A percentile compares a stretch with the other conserved stretches of the same genome.
These are phyloP conservation scores for Stephania cephalantha DNA, from an alignment of 164 flowering plant species.

Conservation along the genomic window DNA sequence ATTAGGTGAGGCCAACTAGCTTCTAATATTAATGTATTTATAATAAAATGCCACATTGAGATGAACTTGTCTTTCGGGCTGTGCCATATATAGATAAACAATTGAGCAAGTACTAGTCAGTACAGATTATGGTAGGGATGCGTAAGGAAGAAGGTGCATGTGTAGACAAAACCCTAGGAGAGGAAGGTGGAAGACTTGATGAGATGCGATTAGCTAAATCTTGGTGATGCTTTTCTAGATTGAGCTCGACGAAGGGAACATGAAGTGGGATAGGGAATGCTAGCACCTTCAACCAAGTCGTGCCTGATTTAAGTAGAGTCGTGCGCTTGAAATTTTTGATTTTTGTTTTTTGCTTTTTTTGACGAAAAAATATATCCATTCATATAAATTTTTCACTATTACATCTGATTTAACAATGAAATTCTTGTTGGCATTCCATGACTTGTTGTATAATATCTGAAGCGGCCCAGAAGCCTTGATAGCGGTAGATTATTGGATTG, in stretches of 20 bases:
- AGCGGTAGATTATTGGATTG: neutral
- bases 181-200: neutral
- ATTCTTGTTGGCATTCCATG: slow-evolving; percentile 14
- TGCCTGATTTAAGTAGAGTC: too few relatives aligned
- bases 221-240: neutral
- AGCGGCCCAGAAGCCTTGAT: too few relatives aligned
- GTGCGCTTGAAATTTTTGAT: neutral
- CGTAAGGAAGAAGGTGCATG: neutral
- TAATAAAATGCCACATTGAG: neutral
- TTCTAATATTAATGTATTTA: neutral
- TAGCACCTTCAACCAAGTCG: too few relatives aligned
- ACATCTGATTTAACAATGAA: slow-evolving; percentile 9
- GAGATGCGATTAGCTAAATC: too few relatives aligned
- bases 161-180: neutral
- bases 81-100: neutral
- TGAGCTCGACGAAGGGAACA: slow-evolving; percentile 7
- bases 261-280: too few relatives aligned
- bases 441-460: neutral
- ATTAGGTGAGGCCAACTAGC: neutral
- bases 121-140: neutral
- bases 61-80: neutral
- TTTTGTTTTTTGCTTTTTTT: neutral
- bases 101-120: neutral
- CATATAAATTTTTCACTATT: too few relatives aligned
- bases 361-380: too few relatives aligned